phyloP scores from a whole-genome alignment of 257 asterid species.

The Forsythia suspensa region DNA sequence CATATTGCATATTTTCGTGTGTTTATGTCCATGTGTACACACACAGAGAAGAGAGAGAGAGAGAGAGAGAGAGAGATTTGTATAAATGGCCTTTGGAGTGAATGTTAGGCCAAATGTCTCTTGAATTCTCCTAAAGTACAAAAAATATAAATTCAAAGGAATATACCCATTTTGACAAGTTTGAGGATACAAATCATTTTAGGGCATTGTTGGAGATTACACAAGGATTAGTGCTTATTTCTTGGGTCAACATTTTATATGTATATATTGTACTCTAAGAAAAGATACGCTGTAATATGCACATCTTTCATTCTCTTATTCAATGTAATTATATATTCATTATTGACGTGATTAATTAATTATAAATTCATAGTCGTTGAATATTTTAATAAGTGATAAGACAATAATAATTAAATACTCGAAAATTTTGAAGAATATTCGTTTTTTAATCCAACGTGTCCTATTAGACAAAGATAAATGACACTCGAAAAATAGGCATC shows the following conservation, averaged over 20 bases:
- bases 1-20: too few relatives aligned
- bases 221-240: slow-evolving; percentile 18
- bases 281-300: slow-evolving; percentile 13
- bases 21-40: too few relatives aligned
- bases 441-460: neutral
- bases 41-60: neutral
- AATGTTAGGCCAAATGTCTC: slow-evolving; percentile 34
- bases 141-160: neutral
- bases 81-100: slow-evolving; percentile 28
- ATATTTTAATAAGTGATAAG: too few relatives aligned
- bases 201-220: slow-evolving; percentile 18
- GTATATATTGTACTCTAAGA: neutral
- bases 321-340: neutral
- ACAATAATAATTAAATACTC: too few relatives aligned
- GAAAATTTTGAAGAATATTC: too few relatives aligned
- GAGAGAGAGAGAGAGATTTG: neutral
- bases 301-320: slow-evolving; percentile 12
- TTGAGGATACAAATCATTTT: slow-evolving; percentile 21
- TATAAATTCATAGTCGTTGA: neutral
- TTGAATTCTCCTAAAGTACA: slow-evolving; percentile 18
- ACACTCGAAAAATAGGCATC: too few relatives aligned
- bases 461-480: neutral
- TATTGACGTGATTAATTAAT: neutral
- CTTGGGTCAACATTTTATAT: slow-evolving; percentile 24
- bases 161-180: slow-evolving; percentile 22